Base-by-base conservation (phyloP, 768 basidiomycete species). In the Baorangia bicolor region DNA sequence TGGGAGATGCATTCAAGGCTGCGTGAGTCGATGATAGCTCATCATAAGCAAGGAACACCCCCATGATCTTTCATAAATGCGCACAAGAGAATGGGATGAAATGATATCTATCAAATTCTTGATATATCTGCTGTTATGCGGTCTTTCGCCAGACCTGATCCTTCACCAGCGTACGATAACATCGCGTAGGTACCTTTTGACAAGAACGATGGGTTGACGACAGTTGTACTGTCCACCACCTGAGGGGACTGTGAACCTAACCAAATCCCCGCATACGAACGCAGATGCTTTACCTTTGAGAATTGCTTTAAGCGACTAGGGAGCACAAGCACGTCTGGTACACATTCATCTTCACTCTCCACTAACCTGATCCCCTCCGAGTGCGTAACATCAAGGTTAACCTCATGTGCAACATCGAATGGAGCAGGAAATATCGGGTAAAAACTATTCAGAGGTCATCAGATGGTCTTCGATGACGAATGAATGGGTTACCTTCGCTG, bases 391-490 rank as follows among this genome's bases (percentile, higher is more conserved):
- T 97, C 94, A 38, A 99, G 80, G 66, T 97, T 95, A 54, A 98
- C 84, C 65, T 96, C 93, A 35, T 82, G 77, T 2, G 86, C 77
- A 18, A 88, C 71, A 7, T 90, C 88, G 13, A 78, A 68, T 0
- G 97, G 93, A 1, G 85, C 81, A 10, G 97, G 97, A 71, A 98
- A 98, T 38, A 97, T 73, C 0, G 97, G 97, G 69, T 98, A 99
- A 75, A 97, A 97, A 64, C 94, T 98, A 67, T 20, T 13, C 20
- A 35, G 23, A 1, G 27, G 4, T 7, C 27, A 44, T 54, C 49
- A 56, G 56, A 35, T 13, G 21, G 49, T 12, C 13, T 21, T 33
- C 0, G 25, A 33, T 7, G 23, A 16, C 1, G 27, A 27, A 39
- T 2, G 34, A 40, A 28, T 2, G 23, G 49, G 74, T 37, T 56